Evolutionary conservation across 2,329 filamentous ascomycete genomes (phyloP).

Genomic region (Hortaea sp.): DNA sequence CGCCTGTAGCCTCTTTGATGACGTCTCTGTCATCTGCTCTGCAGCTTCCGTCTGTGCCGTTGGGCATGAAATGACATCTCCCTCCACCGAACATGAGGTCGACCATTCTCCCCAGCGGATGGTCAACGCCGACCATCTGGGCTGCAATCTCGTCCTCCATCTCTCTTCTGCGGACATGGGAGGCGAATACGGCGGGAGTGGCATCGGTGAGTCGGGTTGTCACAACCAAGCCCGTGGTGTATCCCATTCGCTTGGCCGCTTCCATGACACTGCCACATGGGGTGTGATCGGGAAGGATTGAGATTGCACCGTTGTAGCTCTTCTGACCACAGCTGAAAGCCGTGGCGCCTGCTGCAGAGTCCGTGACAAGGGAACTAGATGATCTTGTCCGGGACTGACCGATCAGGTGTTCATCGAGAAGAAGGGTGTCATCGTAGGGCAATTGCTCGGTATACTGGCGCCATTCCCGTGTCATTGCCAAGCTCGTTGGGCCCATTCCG

Average conservation of each 20-base stretch:
- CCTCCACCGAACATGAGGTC: conserved; percentile 92
- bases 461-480: conserved; percentile 78
- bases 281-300: conserved; percentile 70
- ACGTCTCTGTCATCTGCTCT: conserved; percentile 70
- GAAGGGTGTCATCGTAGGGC: conserved; percentile 64
- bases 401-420: conserved; percentile 80
- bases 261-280: conserved; percentile 91
- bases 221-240: conserved; percentile 85
- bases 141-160: conserved; percentile 87
- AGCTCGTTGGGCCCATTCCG: conserved; percentile 90
- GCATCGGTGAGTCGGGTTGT: conserved; percentile 94
- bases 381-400: conserved; percentile 82
- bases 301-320: conserved; percentile 95
- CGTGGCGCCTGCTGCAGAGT: conserved; percentile 93
- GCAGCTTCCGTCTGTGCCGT: conserved; percentile 71
- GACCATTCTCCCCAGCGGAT: conserved; percentile 75
- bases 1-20: conserved; percentile 60
- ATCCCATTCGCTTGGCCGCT: conserved; percentile 84
- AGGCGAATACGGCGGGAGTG: conserved; percentile 88
- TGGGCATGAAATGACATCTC: conserved; percentile 84
- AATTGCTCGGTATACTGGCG: conserved; percentile 66
- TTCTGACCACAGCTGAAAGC: conserved; percentile 89
- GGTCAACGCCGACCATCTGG: conserved; percentile 73
- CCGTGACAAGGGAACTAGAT: conserved; percentile 75
- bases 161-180: conserved; percentile 67